Conservation (phyloP, 177 flowering plant genomes). For the Tripterygium wilfordii region DNA sequence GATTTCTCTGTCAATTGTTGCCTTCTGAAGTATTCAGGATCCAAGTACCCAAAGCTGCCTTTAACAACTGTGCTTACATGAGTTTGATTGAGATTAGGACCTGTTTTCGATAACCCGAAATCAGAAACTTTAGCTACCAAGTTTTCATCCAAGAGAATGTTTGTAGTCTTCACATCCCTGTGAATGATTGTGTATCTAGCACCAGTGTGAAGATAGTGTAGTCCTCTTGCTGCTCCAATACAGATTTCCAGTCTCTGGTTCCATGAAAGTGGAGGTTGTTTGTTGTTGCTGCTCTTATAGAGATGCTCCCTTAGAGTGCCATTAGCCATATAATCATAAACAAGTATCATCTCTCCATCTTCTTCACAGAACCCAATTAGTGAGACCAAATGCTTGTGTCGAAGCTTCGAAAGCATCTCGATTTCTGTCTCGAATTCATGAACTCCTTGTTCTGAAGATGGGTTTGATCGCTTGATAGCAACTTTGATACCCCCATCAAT, state of each 20-base stretch:
- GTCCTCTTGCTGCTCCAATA: constrained; percentile 76
- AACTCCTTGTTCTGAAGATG: constrained; percentile 64
- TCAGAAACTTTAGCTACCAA: constrained; percentile 83
- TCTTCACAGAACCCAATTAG: constrained; percentile 72
- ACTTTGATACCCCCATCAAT: constrained; percentile 55
- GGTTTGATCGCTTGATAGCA: constrained; percentile 71
- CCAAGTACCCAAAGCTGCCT: too few species aligned
- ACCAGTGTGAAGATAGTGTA: constrained; percentile 78
- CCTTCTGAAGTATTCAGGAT: too few species aligned
- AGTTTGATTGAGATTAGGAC: constrained; percentile 43
- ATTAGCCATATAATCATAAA: constrained; percentile 72
- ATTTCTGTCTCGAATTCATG: constrained; percentile 68
- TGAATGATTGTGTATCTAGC: constrained; percentile 70
- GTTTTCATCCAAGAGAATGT: constrained; percentile 62
- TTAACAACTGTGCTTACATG: constrained; percentile 77
- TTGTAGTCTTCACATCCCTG: constrained; percentile 75
- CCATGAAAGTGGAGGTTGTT: constrained; percentile 54
- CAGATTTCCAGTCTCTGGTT: constrained; percentile 61
- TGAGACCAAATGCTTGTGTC: constrained; percentile 74
- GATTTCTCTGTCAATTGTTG: too few species aligned
- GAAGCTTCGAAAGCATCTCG: constrained; percentile 67
- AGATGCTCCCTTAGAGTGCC: constrained; percentile 76
- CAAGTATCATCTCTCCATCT: constrained; percentile 59
- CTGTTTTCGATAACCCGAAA: constrained; percentile 75
- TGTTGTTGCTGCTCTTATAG: constrained; percentile 33